phyloP scores from a whole-genome alignment of 2,329 filamentous ascomycete genomes.

The Microdochium bolleyi region DNA sequence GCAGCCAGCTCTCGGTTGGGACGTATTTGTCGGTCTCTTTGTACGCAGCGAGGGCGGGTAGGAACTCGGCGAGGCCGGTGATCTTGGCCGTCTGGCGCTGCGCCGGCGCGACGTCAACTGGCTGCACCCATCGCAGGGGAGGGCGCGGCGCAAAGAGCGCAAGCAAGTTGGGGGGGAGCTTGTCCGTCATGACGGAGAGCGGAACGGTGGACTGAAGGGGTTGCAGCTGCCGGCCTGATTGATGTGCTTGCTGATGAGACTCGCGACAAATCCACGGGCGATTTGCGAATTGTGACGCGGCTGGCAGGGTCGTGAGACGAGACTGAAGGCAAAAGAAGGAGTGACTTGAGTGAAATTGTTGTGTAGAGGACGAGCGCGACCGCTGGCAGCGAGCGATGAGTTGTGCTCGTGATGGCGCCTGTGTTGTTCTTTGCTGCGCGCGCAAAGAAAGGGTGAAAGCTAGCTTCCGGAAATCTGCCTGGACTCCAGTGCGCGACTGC shows the following conservation, averaged over 20 bases:
- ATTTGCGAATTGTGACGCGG: neutral
- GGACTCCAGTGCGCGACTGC: neutral
- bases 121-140: constrained; percentile 80
- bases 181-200: constrained; percentile 74
- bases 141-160: constrained; percentile 93
- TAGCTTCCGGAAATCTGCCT: neutral
- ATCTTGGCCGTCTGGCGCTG: constrained; percentile 69
- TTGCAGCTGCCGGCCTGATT: neutral
- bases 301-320: neutral
- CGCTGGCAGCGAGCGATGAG: neutral
- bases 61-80: constrained; percentile 64
- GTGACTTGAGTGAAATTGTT: neutral
- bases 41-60: constrained; percentile 68
- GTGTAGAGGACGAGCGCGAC: neutral
- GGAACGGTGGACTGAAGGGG: neutral
- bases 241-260: neutral
- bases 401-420: neutral
- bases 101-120: constrained; percentile 75
- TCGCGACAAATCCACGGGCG: neutral
- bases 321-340: neutral
- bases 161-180: constrained; percentile 85
- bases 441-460: neutral
- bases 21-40: constrained; percentile 69
- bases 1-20: constrained; percentile 88
- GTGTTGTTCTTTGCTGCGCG: neutral